Evolutionary conservation across 805 yeast species (phyloP), one percentile per base, ranked within the genome.

Genomic region (Nakazawaea peltata): DNA sequence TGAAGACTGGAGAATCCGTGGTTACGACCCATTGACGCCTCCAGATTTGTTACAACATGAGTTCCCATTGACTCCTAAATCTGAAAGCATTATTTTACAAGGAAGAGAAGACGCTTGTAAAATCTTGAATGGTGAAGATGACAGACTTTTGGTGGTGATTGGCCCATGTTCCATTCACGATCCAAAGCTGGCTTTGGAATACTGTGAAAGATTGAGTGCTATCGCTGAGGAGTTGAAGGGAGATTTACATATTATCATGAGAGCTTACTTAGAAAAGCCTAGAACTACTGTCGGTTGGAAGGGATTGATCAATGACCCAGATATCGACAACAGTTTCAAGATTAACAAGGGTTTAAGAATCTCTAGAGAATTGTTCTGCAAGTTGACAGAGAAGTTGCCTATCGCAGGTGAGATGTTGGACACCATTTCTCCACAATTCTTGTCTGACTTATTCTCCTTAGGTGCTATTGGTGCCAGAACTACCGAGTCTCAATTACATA

Each of bases 401-500:
- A 88, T 90, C 57, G 97, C 95, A 19, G 85, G 94, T 41, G 98
- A 90, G 65, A 90, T 90, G 96, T 74, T 90, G 55, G 98, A 90
- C 61, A 90, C 97, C 19, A 90, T 92, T 44, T 86, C 96, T 12
- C 98, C 98, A 1, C 96, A 90, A 68, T 90, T 82, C 64, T 71
- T 90, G 51, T 76, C 92, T 33, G 98, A 90, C 59, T 74, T 90
- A 47, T 81, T 90, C 71, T 83, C 95, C 18, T 75, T 92, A 36
- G 98, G 98, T 52, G 98, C 98, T 32, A 88, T 90, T 57, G 98
- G 98, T 51, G 98, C 98, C 26, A 81, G 98, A 70, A 90, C 98
- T 30, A 90, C 98, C 26, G 98, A 90, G 67, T 87, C 96, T 26
- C 98, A 90, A 67, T 74, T 90, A 36, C 98, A 90, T 61, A 80